Base-by-base conservation (phyloP, 257 asterid species). In the Nyctanthes arbortristis region DNA sequence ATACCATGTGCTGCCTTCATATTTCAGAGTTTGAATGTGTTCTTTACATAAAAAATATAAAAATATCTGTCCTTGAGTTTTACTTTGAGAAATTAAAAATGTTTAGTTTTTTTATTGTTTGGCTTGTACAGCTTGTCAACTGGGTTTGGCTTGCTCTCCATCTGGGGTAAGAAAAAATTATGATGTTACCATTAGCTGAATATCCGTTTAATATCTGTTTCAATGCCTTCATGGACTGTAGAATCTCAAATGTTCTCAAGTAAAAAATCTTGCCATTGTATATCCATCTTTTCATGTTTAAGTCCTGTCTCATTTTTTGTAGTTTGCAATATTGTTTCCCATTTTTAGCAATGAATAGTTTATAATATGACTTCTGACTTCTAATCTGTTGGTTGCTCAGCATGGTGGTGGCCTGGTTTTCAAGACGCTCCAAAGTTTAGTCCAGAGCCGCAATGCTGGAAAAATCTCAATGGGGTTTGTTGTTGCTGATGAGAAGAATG, bases 361-460 rank as follows among this genome's bases (percentile, higher is more conserved):
- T 18, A 37, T 25, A 24, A 54, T 52, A 59, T 27, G 39, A 40
- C 70, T 57, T 57, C 57, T 64, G 63, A 69, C 70, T 66, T 60
- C 59, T 73, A 64, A 33, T 72, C 31, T 28, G 61, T 68, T 65
- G 73, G 56, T 61, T 55, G 33, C 75, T 61, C 84, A 90, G 96
- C 93, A 84, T 76, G 94, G 96, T 39, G 97, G 96, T 37, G 96
- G 90, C 30, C 88, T 82, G 76, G 89, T 88, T 71, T 84, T 87
- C 84, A 86, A 70, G 69, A 84, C 92, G 25, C 84, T 90, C 67
- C 89, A 82, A 61, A 73, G 72, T 73, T 76, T 90, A 83, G 78
- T 86, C 60, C 87, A 88, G 78, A 69, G 75, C 77, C 83, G 81
- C 64, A 92, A 86, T 68, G 70, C 84, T 68, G 85, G 85, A 68